Base-by-base conservation (phyloP, 78 protist genomes). In the Cavenderia fasciculata region DNA sequence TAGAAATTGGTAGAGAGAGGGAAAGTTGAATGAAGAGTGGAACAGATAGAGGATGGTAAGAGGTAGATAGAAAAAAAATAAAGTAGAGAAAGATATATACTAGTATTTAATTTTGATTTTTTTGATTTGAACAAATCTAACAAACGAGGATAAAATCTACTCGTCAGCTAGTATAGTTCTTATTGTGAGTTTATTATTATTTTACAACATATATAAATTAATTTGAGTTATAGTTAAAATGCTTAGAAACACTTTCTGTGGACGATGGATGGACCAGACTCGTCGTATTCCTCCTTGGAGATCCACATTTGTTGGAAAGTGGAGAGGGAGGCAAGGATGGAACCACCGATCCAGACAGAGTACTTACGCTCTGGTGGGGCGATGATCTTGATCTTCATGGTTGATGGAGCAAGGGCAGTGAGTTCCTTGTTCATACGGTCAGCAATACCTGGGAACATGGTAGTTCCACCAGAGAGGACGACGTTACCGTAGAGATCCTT, bases 321-420 rank as follows among this genome's bases (percentile, higher is more conserved):
- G 74, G 94, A 72, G 69, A 93, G 94, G 7, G 88, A 44, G 33
- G 98, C 97, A 21, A 96, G 78, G 70, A 98, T 95, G 59, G 98
- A 96, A 21, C 99, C 99, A 40, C 99, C 99, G 47, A 97, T 94
- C 99, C 99, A 98, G 91, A 92, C 98, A 38, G 98, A 90, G 96
- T 93, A 95, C 78, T 94, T 86, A 44, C 98, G 92, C 85, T 97
- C 99, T n/a, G 96, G 96, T 51, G 97, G 98, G 2, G 98, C 97
- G 27, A 94, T 65, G 76, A 97, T 82, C 86, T 95, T 96, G 92
- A 97, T 71, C 95, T 96, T 96, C 95, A 94, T 94, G 43, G 93
- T 43, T 59, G 95, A 43, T 43, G 99, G 98, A 0, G 98, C 98
- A 12, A 95, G 85, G 46, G 73, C 73, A 21, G 85, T 41, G 25